phyloP scores from a whole-genome alignment of 140 eudicot genomes.

The Senecio squalidus region DNA sequence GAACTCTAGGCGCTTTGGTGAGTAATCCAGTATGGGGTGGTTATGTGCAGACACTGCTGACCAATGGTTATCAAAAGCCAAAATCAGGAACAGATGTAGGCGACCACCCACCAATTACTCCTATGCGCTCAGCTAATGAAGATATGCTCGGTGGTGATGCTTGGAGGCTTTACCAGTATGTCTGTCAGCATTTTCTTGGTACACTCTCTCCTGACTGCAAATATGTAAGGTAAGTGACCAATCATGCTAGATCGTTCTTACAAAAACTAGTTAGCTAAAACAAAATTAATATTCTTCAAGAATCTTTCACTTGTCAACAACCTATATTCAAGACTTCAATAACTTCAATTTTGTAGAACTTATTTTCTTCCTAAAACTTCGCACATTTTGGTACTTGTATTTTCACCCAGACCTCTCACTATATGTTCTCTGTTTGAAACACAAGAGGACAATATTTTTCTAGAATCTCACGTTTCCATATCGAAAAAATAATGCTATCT shows the following conservation, averaged over 20 bases:
- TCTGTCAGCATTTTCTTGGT: constrained; percentile 89
- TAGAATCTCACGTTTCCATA: background rate
- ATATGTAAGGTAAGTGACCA: constrained; percentile 48
- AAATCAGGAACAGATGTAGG: constrained; percentile 82
- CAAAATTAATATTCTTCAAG: no score
- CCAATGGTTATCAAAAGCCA: constrained; percentile 60
- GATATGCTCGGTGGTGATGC: constrained; percentile 82
- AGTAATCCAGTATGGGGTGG: constrained; percentile 64
- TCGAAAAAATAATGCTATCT: no score
- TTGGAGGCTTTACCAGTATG: constrained; percentile 89
- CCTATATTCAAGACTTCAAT: no score
- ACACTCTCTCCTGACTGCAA: constrained; percentile 83
- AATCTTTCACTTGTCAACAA: no score
- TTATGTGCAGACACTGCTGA: constrained; percentile 54
- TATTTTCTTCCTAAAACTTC: no score
- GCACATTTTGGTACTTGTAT: no score
- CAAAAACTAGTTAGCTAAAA: no score
- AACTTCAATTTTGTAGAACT: no score
- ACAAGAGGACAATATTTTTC: background rate
- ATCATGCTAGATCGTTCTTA: background rate
- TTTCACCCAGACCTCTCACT: no score
- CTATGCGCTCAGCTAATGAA: constrained; percentile 85
- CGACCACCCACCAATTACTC: constrained; percentile 98
- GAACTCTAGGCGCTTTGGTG: constrained; percentile 55
- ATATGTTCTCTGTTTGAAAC: background rate